Percentiles rank a stretch among this genome's conserved stretches.
Evolutionary conservation across 495 filamentous ascomycete species (phyloP).

Genomic region (Articulospora tetracladia): DNA sequence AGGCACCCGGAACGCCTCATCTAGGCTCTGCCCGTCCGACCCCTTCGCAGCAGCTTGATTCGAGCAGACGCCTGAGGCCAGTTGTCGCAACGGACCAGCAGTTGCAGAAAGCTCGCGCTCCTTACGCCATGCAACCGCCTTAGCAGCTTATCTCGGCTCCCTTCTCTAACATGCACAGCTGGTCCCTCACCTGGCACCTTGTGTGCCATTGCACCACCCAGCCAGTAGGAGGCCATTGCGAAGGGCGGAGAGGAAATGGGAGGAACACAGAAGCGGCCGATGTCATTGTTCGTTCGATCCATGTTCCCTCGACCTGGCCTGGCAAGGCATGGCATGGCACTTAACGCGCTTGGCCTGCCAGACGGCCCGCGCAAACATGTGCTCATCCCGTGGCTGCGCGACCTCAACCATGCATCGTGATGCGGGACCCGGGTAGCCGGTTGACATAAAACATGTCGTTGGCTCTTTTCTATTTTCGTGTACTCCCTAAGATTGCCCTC

Average conservation of each 20-base stretch:
- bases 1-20: conserved; percentile 3
- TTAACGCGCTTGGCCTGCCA: background rate
- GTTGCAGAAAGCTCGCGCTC: background rate
- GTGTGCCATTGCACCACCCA: background rate
- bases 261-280: background rate
- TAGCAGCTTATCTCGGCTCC: background rate
- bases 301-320: background rate
- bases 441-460: background rate
- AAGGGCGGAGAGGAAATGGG: background rate
- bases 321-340: background rate
- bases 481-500: background rate
- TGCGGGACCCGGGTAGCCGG: conserved; percentile 3
- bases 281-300: background rate
- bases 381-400: background rate
- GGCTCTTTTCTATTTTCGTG: background rate
- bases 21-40: background rate
- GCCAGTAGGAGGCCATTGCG: background rate
- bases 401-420: background rate
- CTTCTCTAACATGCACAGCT: background rate
- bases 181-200: background rate
- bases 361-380: background rate
- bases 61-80: background rate
- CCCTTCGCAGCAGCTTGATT: background rate
- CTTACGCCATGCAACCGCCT: background rate
- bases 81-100: background rate